These are phyloP conservation scores for Lachancea sp. DNA, from an alignment of 805 yeast species.

Conservation along the genomic window DNA sequence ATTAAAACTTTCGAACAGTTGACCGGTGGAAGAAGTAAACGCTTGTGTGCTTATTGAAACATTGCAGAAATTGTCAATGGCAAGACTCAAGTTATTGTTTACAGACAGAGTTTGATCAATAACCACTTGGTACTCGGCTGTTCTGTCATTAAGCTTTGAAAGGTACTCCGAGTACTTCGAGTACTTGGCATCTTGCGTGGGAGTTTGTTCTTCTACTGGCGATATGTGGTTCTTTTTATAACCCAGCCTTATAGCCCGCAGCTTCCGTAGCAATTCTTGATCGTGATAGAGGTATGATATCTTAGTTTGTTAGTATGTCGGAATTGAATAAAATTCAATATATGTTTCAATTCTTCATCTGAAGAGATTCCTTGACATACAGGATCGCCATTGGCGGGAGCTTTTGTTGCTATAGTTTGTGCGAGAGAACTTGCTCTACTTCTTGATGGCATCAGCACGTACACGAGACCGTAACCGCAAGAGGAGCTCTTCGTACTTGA, in stretches of 20 bases:
- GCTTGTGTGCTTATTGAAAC: slow-evolving; percentile 29
- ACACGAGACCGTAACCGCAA: too few relatives aligned
- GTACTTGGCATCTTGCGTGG: slow-evolving; percentile 11
- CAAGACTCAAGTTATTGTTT: slow-evolving; percentile 25
- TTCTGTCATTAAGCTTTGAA: slow-evolving; percentile 28
- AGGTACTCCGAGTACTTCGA: slow-evolving; percentile 17
- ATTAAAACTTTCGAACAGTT: slow-evolving; percentile 41
- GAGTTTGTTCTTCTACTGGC: neutral
- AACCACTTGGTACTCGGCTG: slow-evolving; percentile 36
- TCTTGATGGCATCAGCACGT: slow-evolving; percentile 19
- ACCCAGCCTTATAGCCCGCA: neutral
- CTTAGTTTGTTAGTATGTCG: slow-evolving; percentile 4
- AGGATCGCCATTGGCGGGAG: neutral
- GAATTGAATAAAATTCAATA: neutral
- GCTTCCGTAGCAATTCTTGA: slow-evolving; percentile 4
- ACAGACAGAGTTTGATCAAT: slow-evolving; percentile 36
- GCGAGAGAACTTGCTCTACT: slow-evolving; percentile 58
- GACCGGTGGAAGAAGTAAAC: slow-evolving; percentile 42
- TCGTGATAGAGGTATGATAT: slow-evolving; percentile 2
- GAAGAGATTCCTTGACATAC: too few relatives aligned
- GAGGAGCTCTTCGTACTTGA: too few relatives aligned
- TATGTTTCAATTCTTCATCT: neutral
- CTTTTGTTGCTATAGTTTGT: slow-evolving; percentile 49
- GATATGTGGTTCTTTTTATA: neutral
- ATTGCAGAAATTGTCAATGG: slow-evolving; percentile 30